Evolutionary conservation across 148 eudicot species (phyloP).

Genomic region (Fallopia convolvulus): DNA sequence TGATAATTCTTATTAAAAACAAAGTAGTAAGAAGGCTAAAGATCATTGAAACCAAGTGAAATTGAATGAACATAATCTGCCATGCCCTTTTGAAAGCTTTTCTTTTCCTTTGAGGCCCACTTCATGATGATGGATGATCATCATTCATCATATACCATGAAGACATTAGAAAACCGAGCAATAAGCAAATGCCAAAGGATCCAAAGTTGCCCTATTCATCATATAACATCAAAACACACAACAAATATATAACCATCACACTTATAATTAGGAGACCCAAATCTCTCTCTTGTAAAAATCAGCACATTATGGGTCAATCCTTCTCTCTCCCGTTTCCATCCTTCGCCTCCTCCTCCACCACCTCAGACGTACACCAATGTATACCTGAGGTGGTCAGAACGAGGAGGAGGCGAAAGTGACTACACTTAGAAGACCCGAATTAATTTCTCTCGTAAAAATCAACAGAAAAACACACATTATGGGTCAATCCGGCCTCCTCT

Average conservation of each 20-base stretch:
- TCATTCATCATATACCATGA: neutral
- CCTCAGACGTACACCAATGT: too few relatives aligned
- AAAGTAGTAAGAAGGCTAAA: neutral
- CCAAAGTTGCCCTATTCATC: conserved; percentile 32
- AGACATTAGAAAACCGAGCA: conserved; percentile 4
- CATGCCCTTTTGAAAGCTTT: conserved; percentile 18
- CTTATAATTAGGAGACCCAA: neutral
- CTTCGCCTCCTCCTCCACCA: too few relatives aligned
- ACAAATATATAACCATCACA: neutral
- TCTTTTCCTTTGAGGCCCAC: conserved; percentile 12
- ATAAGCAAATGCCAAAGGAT: conserved; percentile 36
- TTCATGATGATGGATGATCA: neutral
- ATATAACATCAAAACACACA: neutral
- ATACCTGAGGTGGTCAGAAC: too few relatives aligned
- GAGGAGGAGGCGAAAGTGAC: too few relatives aligned
- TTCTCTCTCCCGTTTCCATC: too few relatives aligned
- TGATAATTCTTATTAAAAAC: neutral
- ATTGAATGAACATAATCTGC: conserved; percentile 14
- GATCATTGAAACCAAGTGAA: neutral
- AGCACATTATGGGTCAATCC: too few relatives aligned
- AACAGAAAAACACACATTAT: neutral
- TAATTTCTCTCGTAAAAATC: too few relatives aligned
- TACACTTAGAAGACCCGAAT: too few relatives aligned
- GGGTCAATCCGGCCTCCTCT: neutral
- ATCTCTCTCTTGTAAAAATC: too few relatives aligned